Conservation (phyloP, 441 rosid species). For the Pelargonium citronellum region DNA sequence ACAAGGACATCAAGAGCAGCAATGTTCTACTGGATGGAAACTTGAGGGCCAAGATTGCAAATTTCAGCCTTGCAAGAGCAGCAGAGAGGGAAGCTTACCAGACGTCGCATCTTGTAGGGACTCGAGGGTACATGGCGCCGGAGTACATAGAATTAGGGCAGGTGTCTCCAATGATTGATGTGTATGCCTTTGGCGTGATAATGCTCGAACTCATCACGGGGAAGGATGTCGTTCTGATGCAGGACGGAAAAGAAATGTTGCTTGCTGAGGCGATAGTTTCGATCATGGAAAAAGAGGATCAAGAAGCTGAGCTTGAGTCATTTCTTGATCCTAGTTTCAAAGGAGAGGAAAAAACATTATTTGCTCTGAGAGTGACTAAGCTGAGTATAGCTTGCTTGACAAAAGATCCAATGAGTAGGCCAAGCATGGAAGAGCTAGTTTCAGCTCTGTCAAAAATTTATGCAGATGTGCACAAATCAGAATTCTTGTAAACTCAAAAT, state of each 20-base stretch:
- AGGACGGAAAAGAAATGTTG: slow-evolving; percentile 26
- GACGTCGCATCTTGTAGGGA: slow-evolving; percentile 26
- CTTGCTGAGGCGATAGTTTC: slow-evolving; percentile 24
- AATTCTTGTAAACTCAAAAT: neutral
- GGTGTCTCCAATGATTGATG: slow-evolving; percentile 35
- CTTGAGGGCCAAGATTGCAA: slow-evolving; percentile 23
- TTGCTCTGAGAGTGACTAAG: slow-evolving; percentile 25
- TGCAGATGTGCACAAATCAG: slow-evolving; percentile 20
- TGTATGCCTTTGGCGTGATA: slow-evolving; percentile 37
- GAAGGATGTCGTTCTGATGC: slow-evolving; percentile 29
- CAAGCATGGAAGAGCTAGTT: slow-evolving; percentile 37
- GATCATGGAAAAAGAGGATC: slow-evolving; percentile 18
- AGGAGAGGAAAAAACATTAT: neutral
- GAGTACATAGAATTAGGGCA: slow-evolving; percentile 28
- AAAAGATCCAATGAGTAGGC: slow-evolving; percentile 29
- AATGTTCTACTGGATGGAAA: slow-evolving; percentile 32
- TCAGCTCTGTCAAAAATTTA: slow-evolving; percentile 33
- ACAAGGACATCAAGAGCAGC: slow-evolving; percentile 39
- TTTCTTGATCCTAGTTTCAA: slow-evolving; percentile 25
- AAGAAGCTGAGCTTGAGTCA: slow-evolving; percentile 25
- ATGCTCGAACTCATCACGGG: slow-evolving; percentile 39
- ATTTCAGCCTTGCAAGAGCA: slow-evolving; percentile 9
- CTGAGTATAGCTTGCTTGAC: slow-evolving; percentile 31
- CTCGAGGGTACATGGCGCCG: slow-evolving; percentile 36
- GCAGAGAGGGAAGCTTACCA: slow-evolving; percentile 7